A percentile compares a stretch with the other conserved stretches of the same genome.
phyloP scores from a whole-genome alignment of 805 yeast genomes.

The Cyberlindnera euphorbiae region DNA sequence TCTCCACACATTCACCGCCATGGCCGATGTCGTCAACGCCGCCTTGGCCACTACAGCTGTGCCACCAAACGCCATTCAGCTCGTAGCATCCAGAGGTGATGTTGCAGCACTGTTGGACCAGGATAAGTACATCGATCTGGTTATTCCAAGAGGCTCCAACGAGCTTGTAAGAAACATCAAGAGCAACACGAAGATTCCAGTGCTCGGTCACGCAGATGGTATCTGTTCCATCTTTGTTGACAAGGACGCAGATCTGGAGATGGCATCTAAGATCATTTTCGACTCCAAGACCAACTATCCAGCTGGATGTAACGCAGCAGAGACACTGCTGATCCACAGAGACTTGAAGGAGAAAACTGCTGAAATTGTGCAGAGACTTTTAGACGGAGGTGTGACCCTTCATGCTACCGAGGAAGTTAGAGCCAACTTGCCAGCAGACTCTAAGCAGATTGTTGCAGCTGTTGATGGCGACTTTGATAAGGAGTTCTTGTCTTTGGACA shows the following conservation, averaged over 20 bases:
- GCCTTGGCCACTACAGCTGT: conserved; percentile 61
- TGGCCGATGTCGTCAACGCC: conserved; percentile 65
- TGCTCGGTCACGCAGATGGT: conserved; percentile 98
- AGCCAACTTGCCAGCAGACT: conserved; percentile 22
- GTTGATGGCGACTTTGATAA: conserved; percentile 67
- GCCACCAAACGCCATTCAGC: conserved; percentile 78
- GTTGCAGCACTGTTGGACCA: conserved; percentile 80
- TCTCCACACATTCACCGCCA: conserved; percentile 72
- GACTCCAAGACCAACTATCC: conserved; percentile 96
- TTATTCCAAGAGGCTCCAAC: conserved; percentile 97
- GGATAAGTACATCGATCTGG: conserved; percentile 88
- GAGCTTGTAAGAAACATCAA: conserved; percentile 85
- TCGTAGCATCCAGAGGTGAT: conserved; percentile 85
- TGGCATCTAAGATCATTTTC: conserved; percentile 69
- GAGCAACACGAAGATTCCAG: conserved; percentile 88
- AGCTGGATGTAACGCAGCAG: conserved; percentile 98
- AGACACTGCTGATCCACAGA: conserved; percentile 67
- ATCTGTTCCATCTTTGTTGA: conserved; percentile 87
- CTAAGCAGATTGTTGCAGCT: conserved; percentile 39
- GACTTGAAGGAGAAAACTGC: conserved; percentile 31
- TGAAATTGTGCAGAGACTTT: conserved; percentile 40
- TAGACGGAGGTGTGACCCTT: conserved; percentile 64
- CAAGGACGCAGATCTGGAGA: conserved; percentile 65
- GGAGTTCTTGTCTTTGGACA: conserved; percentile 79
- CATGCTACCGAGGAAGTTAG: conserved; percentile 57